These are phyloP conservation scores for Lentinula detonsa DNA, from an alignment of 768 basidiomycete genomes.

Conservation along the genomic window DNA sequence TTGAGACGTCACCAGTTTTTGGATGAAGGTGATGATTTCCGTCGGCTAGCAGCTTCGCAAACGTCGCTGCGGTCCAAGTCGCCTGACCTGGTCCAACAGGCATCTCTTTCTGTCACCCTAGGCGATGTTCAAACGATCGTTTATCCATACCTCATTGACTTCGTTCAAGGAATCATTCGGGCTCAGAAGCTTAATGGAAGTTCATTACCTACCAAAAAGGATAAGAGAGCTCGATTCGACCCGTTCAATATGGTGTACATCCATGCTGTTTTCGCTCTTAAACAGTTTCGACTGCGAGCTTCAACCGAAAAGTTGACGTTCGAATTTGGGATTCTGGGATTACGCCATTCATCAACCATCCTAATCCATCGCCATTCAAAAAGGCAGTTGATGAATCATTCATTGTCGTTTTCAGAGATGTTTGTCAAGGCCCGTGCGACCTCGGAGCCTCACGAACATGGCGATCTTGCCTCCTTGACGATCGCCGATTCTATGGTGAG, in stretches of 20 bases:
- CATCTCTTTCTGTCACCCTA: conserved; percentile 29
- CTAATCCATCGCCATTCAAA: background rate
- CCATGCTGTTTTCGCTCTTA: conserved; percentile 37
- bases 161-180: conserved; percentile 50
- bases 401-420: conserved; percentile 42
- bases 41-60: conserved; percentile 26
- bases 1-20: conserved; percentile 17
- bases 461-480: conserved; percentile 56
- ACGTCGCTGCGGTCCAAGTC: conserved; percentile 33
- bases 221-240: background rate
- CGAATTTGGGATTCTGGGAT: conserved; percentile 43
- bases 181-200: conserved; percentile 33
- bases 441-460: conserved; percentile 36
- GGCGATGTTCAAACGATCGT: conserved; percentile 37
- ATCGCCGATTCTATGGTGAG: conserved; percentile 42
- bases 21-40: conserved; percentile 4
- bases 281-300: conserved; percentile 47
- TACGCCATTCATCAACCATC: background rate
- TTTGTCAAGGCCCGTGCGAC: conserved; percentile 57
- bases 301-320: conserved; percentile 67
- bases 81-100: conserved; percentile 21
- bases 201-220: conserved; percentile 7
- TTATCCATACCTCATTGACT: conserved; percentile 55
- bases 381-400: conserved; percentile 40
- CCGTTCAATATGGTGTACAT: conserved; percentile 7